Percentiles rank a stretch among this genome's conserved stretches.
phyloP scores from a whole-genome alignment of 208 protist species.

The Acanthamoeba sp. region DNA sequence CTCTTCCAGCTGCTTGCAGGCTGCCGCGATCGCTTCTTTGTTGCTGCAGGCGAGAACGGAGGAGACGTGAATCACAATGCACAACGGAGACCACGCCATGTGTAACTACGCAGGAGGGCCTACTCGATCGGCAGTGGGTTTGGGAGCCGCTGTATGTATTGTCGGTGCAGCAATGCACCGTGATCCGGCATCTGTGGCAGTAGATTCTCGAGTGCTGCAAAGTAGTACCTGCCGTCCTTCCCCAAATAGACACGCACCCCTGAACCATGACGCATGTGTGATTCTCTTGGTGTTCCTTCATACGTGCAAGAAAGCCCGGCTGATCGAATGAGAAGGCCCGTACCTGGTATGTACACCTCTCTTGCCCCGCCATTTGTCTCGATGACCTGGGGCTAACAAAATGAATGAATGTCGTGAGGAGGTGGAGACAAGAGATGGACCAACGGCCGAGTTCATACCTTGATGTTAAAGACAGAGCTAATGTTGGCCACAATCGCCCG shows the following conservation, averaged over 20 bases:
- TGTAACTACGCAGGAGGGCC: neutral
- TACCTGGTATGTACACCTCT: conserved; percentile 30
- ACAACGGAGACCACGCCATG: too few relatives aligned
- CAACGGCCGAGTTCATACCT: neutral
- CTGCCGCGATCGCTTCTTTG: neutral
- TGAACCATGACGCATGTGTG: neutral
- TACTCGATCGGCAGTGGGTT: neutral
- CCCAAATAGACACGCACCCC: conserved; percentile 32
- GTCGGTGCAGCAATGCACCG: neutral
- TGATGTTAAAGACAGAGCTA: neutral
- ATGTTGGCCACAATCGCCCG: neutral
- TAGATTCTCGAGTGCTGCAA: neutral
- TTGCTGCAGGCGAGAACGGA: neutral
- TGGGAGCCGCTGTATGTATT: neutral
- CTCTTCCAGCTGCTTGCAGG: neutral
- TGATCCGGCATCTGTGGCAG: neutral
- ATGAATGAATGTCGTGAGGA: neutral
- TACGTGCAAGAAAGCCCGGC: too few relatives aligned
- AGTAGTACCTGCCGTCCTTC: conserved; percentile 29
- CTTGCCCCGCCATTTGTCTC: neutral
- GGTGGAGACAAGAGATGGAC: neutral
- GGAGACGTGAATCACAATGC: too few relatives aligned
- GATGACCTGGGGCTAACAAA: neutral
- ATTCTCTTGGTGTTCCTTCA: too few relatives aligned
- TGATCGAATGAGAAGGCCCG: neutral